Evolutionary conservation across 805 yeast species (phyloP), one percentile per base, ranked within the genome.

Genomic region (Kurtzmaniella fragi): DNA sequence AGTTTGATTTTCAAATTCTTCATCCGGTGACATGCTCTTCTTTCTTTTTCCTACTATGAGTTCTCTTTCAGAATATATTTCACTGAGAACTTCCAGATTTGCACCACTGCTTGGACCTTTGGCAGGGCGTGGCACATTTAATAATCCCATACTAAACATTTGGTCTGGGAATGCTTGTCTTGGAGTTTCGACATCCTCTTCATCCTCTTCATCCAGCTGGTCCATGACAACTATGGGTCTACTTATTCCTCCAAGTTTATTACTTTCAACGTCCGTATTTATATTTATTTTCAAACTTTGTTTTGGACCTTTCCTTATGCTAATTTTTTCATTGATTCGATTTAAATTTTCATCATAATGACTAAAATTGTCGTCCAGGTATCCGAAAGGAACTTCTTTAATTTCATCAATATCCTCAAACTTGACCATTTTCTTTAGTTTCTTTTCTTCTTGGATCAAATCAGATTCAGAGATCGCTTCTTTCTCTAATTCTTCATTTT

Each of bases 401-500:
- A 20, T 20, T 20, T 20, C 25, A 20, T 20, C 25, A 20, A 20
- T 8, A 20, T 32, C 46, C 41, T 14, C 14, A 15, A 7, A 37
- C 39, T n/a, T 29, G 23, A 20, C 31, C 39, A 15, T 42, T 38
- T 12, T 41, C 42, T 10, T 39, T 46, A 31, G 44, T 53, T 39
- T 34, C 49, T 36, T 32, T 37, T 49, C 47, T 38, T 60, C 44
- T 17, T 54, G 60, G 10, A 45, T 47, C 13, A 36, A 37, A 23
- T 46, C 47, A 28, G 32, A 38, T 13, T 33, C 39, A 7, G 34
- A 36, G 3, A 37, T 42, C 25, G 38, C 46, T 17, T 43, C 45
- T 9, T 65, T 57, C 50, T 77, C 83, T 25, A 75, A 56, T 41
- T 83, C 87, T 58, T 87, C 96, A 61, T 91, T 91, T 49, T 87